A percentile compares a stretch with the other conserved stretches of the same genome.
These are phyloP conservation scores for Nicotiana paniculata DNA, from an alignment of 257 asterid genomes.

Conservation along the genomic window DNA sequence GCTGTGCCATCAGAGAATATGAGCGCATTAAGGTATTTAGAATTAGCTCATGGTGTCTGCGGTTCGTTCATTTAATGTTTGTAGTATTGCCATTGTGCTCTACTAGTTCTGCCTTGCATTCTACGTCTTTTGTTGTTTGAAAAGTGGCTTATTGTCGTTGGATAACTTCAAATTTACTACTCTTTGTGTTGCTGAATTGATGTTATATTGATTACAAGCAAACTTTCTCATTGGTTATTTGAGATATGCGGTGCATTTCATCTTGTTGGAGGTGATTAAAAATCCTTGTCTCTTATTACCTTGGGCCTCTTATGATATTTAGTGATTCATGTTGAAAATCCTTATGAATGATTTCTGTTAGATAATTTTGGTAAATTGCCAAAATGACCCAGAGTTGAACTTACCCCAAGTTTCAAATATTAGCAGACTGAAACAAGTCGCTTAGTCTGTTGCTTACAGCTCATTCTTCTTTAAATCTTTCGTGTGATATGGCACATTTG, in stretches of 20 bases:
- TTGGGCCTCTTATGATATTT: not conserved
- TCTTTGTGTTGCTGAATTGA: not conserved
- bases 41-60: not conserved
- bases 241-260: not conserved
- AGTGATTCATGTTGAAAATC: not conserved
- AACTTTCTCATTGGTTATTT: not conserved
- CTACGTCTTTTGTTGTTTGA: not conserved
- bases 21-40: constrained; percentile 79
- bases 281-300: not conserved
- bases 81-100: not conserved
- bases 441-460: not conserved
- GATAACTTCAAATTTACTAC: not conserved
- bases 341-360: not conserved
- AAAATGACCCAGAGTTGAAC: not conserved
- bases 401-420: not conserved
- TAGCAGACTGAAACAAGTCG: not conserved
- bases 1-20: constrained; percentile 73
- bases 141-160: not conserved
- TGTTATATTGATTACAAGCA: not conserved
- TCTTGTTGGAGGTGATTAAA: not conserved
- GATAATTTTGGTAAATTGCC: not conserved
- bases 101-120: too few species aligned
- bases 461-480: not conserved
- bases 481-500: not conserved
- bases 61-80: not conserved